Conservation (phyloP, 2,329 filamentous ascomycete genomes). For the Hansfordia pulvinata region DNA sequence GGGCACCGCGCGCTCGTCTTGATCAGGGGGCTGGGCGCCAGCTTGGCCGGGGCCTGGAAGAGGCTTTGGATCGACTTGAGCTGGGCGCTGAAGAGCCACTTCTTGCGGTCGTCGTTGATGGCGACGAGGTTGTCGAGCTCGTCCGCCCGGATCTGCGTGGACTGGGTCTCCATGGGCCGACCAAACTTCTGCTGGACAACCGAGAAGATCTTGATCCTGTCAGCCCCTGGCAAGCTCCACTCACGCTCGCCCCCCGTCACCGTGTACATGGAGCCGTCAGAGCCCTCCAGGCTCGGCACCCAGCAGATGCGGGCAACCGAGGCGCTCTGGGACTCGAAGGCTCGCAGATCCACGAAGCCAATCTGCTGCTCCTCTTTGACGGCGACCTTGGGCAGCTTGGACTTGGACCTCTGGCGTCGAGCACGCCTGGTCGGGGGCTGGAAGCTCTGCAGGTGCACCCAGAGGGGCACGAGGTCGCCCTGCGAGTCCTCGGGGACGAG, state of each 20-base stretch:
- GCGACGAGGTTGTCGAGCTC: conserved; percentile 3
- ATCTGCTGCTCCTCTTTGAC: conserved; percentile 7
- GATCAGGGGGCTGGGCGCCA: no score
- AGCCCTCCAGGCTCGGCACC: conserved; percentile 9
- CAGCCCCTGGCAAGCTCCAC: background rate
- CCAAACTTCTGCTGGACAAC: conserved; percentile 6
- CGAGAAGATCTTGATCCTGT: conserved; percentile 3
- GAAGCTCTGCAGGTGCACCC: conserved; percentile 11
- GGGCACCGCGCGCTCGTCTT: no score
- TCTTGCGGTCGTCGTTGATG: conserved; percentile 5
- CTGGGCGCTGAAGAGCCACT: conserved; percentile 7
- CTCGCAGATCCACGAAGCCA: conserved; percentile 9
- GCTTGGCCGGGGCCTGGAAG: no score
- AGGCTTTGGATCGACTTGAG: no score
- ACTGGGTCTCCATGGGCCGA: conserved; percentile 2
- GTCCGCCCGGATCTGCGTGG: conserved; percentile 3
- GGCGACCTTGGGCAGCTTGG: no score
- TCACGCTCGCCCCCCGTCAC: conserved; percentile 8
- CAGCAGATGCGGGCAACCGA: conserved; percentile 11
- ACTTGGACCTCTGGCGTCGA: no score
- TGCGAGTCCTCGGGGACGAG: conserved; percentile 4
- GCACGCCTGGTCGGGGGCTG: no score
- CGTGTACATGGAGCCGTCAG: conserved; percentile 10
- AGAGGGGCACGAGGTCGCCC: conserved; percentile 8
- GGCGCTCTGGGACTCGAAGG: conserved; percentile 4